Conservation (phyloP, 345 rosid species). For the Rhodomyrtus tomentosa region DNA sequence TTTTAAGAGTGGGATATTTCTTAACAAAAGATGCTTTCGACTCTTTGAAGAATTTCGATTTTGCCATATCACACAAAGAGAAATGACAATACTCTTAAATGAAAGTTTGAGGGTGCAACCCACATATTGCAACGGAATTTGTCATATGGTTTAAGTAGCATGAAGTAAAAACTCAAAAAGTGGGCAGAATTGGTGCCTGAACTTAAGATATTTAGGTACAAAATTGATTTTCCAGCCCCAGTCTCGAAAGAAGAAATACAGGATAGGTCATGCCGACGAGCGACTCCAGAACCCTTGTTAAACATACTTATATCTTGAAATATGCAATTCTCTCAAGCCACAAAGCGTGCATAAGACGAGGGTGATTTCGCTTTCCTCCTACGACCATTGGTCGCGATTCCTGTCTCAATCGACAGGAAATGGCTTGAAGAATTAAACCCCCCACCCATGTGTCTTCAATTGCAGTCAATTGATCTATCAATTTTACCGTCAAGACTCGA, state of each 20-base stretch:
- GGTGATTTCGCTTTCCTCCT: no score
- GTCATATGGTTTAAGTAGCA: neutral
- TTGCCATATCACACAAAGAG: neutral
- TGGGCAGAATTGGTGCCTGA: neutral
- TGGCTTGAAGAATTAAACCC: no score
- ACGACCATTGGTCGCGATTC: no score
- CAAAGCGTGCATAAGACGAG: neutral
- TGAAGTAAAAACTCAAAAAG: neutral
- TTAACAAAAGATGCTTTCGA: neutral
- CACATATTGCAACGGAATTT: neutral
- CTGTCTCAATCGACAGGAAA: no score
- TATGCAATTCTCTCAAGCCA: neutral
- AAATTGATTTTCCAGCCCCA: neutral
- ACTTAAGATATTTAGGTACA: neutral
- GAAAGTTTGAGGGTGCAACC: neutral
- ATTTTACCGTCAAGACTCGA: no score
- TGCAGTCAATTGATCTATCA: no score
- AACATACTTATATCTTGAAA: neutral
- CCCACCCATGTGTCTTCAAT: no score
- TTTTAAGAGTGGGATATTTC: neutral
- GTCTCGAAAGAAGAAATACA: accelerated
- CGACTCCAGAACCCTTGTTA: accelerated
- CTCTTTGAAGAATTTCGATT: neutral
- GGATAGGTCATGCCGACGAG: accelerated
- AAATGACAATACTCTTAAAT: accelerated